Evolutionary conservation across 1,139 yeast genomes (phyloP), one percentile per base, ranked within the genome.

Genomic region (Diutina neorugosa): DNA sequence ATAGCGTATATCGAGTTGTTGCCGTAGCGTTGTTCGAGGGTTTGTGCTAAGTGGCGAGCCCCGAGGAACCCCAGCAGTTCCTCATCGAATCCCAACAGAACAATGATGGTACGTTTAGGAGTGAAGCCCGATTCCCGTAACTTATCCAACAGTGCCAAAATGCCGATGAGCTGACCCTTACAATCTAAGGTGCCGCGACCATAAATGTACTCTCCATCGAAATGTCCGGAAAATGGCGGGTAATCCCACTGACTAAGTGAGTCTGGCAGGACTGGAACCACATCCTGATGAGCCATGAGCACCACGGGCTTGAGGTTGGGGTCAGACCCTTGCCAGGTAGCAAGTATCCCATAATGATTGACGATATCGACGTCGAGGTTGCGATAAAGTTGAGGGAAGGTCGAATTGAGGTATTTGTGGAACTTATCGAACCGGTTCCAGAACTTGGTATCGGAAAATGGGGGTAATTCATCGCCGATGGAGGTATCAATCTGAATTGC

Each of bases 31-130:
- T 76, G 68, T 43, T 69, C 67, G 53, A 85, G 60, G 53, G 66
- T 68, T 27, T 70, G 58, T 3, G 75, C 71, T 44, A 83, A 68
- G 16, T 61, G 55, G 1, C 57, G 57, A 1, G 89, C 90, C 53
- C 89, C 88, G 20, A 70, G 64, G n/a, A 58, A 57, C 3, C 91
- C 91, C 42, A 80, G 70, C 40, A 77, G 73, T 65, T 85, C 94
- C 66, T 86, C 94, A 63, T 86, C 93, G 60, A 80, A 83, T 0
- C 93, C 93, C 61, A 81, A 78, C 0, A 85, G 81, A 4, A 82
- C 65, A 12, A 85, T 57, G 2, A 84, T 63, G 0, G 86, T 74
- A 61, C 91, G 75, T 51, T 69, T 62, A 4, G 89, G 86, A 47
- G 61, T 57, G 62, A 72, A 81, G 0, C 73, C 79, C 52, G 70